Evolutionary conservation across 2,329 filamentous ascomycete species (phyloP), one percentile per base, ranked within the genome.

Genomic region (Lecanicillium sp.): DNA sequence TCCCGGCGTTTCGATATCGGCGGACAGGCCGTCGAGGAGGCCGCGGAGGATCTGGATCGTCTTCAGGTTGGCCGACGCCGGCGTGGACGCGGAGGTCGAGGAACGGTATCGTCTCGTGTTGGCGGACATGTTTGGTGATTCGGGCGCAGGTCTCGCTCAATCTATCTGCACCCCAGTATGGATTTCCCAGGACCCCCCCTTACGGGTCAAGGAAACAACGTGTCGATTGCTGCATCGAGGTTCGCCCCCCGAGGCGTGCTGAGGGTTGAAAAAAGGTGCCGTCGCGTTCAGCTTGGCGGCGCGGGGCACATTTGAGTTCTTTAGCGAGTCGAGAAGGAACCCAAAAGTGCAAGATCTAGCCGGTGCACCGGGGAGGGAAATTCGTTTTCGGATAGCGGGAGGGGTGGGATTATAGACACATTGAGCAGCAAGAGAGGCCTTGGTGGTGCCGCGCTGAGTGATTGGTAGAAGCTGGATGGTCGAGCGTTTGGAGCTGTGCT

Each of bases 21-120:
- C 54, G 45, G 67, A 58, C 37, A 78, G 60, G 54, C 64, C 58
- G 42, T 79, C 72, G 54, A 84, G 71, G 38, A 83, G 69, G 36
- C 64, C 62, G 54, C 76, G 74, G 30, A 84, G 67, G 43, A 82
- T 73, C 57, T 81, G 77, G 54, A 76, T 75, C 30, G 79, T 76
- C 66, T 84, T 81, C 54, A 80, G 78, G 46, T 70, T 75, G 44
- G 74, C 64, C 5, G 36, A 39, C 52, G 73, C 69, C 42, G 76
- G 69, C 39, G 67, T 71, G 36, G 81, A 84, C 51, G 78, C 71
- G 51, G 79, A 78, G 35, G 81, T 85, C 50, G 80, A 83, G 51
- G 81, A 82, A 55, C 81, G 78, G 60, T 81, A 81, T 51, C 81
- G 75, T 61, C 78, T 71, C 49, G 73, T 67, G 53, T 71, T 70